These are phyloP conservation scores for Podospora bellae-mahoneyi DNA, from an alignment of 495 filamentous ascomycete species.

Conservation along the genomic window DNA sequence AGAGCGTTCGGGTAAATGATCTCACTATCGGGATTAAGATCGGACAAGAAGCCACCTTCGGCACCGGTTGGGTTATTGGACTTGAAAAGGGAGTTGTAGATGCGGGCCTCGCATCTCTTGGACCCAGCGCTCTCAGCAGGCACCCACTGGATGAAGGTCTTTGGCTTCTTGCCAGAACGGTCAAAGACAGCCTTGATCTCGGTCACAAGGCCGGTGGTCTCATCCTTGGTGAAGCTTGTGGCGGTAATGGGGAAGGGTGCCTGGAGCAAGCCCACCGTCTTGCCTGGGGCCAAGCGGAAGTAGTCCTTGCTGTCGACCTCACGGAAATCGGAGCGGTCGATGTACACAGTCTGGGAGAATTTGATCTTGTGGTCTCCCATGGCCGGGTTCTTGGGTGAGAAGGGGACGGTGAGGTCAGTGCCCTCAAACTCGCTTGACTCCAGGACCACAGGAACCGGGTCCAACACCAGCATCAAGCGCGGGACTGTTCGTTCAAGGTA, in stretches of 20 bases:
- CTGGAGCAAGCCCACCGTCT: constrained; percentile 83
- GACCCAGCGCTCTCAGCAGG: constrained; percentile 60
- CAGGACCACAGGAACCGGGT: constrained; percentile 76
- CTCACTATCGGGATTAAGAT: constrained; percentile 84
- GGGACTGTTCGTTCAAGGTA: constrained; percentile 84
- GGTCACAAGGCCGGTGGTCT: constrained; percentile 62
- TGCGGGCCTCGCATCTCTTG: constrained; percentile 69
- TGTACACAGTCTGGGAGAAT: constrained; percentile 84
- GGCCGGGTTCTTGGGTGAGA: constrained; percentile 68
- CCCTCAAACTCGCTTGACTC: constrained; percentile 63
- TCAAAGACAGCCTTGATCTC: constrained; percentile 65
- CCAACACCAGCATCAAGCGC: constrained; percentile 79
- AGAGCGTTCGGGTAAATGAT: constrained; percentile 71
- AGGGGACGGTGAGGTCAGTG: constrained; percentile 57
- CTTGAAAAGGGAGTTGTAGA: constrained; percentile 83
- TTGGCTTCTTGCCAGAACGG: constrained; percentile 73
- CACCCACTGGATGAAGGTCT: constrained; percentile 92
- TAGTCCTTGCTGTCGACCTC: constrained; percentile 80
- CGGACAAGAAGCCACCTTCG: constrained; percentile 72
- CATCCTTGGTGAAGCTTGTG: constrained; percentile 69
- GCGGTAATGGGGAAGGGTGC: constrained; percentile 80
- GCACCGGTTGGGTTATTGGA: constrained; percentile 71
- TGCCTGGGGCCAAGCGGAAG: constrained; percentile 90
- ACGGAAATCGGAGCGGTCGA: constrained; percentile 89
- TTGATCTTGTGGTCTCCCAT: constrained; percentile 62